Evolutionary conservation across 768 basidiomycete species (phyloP).

Genomic region (Rhodotorula sphaerocarpa): DNA sequence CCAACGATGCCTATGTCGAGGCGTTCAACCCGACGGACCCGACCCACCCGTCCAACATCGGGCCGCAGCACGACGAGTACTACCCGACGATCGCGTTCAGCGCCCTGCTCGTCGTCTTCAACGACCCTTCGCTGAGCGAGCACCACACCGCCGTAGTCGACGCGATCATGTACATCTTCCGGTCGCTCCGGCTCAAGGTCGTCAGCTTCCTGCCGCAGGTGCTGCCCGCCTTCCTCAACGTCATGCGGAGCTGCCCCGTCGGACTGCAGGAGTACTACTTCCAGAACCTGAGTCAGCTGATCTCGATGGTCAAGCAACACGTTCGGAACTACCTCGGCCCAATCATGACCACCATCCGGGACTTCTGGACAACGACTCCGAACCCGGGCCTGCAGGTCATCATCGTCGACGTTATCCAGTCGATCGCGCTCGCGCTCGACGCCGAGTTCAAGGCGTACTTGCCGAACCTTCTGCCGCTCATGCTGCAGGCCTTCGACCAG

Average conservation of each 20-base stretch:
- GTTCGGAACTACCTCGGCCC: slow-evolving; percentile 83
- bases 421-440: slow-evolving; percentile 83
- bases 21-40: slow-evolving; percentile 47
- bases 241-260: slow-evolving; percentile 66
- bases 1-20: slow-evolving; percentile 60
- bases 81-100: slow-evolving; percentile 94
- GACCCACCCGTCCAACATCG: slow-evolving; percentile 45
- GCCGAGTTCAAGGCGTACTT: slow-evolving; percentile 96
- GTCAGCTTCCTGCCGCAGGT: slow-evolving; percentile 93
- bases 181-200: slow-evolving; percentile 92
- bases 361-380: slow-evolving; percentile 67
- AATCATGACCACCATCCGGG: slow-evolving; percentile 72
- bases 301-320: slow-evolving; percentile 94
- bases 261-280: slow-evolving; percentile 86
- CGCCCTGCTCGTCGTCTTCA: slow-evolving; percentile 73
- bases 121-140: slow-evolving; percentile 73
- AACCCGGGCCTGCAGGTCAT: slow-evolving; percentile 73
- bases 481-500: slow-evolving; percentile 86
- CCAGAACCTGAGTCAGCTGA: slow-evolving; percentile 88
- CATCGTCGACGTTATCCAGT: slow-evolving; percentile 83
- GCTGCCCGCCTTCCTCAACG: slow-evolving; percentile 84
- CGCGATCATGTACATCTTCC: slow-evolving; percentile 97
- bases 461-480: slow-evolving; percentile 75
- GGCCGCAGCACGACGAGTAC: slow-evolving; percentile 62
- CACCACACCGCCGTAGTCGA: slow-evolving; percentile 92